Conservation (phyloP, 345 rosid genomes). For the Citrus sp. region DNA sequence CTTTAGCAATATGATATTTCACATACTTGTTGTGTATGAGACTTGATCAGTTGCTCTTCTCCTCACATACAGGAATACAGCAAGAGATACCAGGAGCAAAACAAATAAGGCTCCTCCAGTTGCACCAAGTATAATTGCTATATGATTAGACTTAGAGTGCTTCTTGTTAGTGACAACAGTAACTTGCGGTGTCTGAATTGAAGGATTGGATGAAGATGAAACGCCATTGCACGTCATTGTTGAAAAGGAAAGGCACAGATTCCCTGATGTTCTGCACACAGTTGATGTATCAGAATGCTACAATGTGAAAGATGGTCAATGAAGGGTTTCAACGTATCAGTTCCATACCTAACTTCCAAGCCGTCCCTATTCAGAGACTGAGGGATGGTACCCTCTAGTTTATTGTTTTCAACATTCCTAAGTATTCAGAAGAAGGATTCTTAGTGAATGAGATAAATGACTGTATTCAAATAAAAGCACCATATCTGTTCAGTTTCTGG, state of each 20-base stretch:
- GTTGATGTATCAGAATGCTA: slow-evolving; percentile 14
- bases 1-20: slow-evolving; percentile 2
- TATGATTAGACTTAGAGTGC: slow-evolving; percentile 31
- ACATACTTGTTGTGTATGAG: slow-evolving; percentile 46
- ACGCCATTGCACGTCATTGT: slow-evolving; percentile 57
- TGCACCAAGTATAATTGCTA: slow-evolving; percentile 54
- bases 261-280: slow-evolving; percentile 65
- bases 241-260: slow-evolving; percentile 73
- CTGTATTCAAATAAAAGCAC: background rate
- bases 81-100: slow-evolving; percentile 35
- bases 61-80: slow-evolving; percentile 35
- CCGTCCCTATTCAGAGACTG: slow-evolving; percentile 60
- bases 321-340: background rate
- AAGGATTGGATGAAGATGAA: slow-evolving; percentile 57
- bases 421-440: slow-evolving; percentile 4
- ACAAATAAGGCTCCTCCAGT: slow-evolving; percentile 57
- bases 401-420: slow-evolving; percentile 86
- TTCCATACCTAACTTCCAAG: slow-evolving; percentile 67
- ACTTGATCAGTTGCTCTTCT: slow-evolving; percentile 38
- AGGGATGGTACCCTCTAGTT: slow-evolving; percentile 70
- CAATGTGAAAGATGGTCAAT: background rate
- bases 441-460: background rate
- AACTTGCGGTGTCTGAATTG: slow-evolving; percentile 76
- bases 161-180: slow-evolving; percentile 51
- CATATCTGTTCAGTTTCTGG: background rate